Evolutionary conservation across 441 rosid genomes (phyloP), one percentile per base, ranked within the genome.

Genomic region (Macaranga tanarius): DNA sequence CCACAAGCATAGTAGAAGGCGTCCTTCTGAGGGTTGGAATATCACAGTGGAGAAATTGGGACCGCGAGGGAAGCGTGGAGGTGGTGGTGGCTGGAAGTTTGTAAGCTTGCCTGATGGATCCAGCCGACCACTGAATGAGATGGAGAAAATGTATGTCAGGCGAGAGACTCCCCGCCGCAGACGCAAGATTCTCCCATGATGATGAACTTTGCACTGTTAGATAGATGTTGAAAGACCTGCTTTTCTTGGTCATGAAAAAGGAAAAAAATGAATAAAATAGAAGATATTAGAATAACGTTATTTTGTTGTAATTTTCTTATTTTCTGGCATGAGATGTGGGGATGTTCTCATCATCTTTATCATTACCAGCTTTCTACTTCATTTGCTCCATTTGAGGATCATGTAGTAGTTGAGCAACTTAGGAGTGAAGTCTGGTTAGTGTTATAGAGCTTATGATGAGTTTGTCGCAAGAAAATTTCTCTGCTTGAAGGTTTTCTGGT

Each of bases 21-120:
- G 96, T 19, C 76, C 92, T 47, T 54, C 83, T 22, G 85, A 87
- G 9, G 98, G 97, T 47, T 93, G 98, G 97, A 86, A 85, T 67
- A 79, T 88, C 76, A 92, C 93, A 1, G 91, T 92, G 28, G 96
- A 92, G 84, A 93, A 92, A 81, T 42, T 93, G 31, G 98, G 98
- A 64, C 38, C 86, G 5, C 66, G 67, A 60, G 97, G 96, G 45
- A 92, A 88, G 81, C 91, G 92, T 3, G 97, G 98, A 79, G 82
- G 81, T 0, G 95, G 96, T 25, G 96, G 97, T 5, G 96, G 98
- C 44, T 92, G 97, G 98, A 92, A 89, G 81, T 93, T 89, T 74
- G 80, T 92, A 38, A 92, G 97, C 85, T 82, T 90, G 74, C 95
- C 96, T 0, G 93, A 93, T 76, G 97, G 95, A 67, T 92, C 97